These are phyloP conservation scores for Microsporum ferrugineum DNA, from an alignment of 2,329 filamentous ascomycete genomes.

Conservation along the genomic window DNA sequence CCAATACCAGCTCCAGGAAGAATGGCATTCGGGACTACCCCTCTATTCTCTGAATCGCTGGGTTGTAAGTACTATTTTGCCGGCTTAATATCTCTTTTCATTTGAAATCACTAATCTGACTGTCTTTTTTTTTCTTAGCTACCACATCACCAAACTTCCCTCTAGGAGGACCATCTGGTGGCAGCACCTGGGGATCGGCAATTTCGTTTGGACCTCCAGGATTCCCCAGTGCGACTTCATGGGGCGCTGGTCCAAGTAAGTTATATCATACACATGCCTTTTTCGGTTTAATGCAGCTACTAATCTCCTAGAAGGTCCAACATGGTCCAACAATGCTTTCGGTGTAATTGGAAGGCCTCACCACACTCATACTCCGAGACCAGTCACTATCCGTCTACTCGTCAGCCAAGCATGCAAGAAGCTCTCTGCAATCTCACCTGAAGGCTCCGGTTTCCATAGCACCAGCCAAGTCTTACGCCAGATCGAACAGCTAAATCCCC, in stretches of 20 bases:
- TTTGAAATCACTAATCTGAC: constrained; percentile 16
- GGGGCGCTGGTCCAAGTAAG: constrained; percentile 30
- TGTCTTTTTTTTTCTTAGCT: constrained; percentile 14
- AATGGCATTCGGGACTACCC: constrained; percentile 32
- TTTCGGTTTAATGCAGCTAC: constrained; percentile 7
- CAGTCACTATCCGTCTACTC: constrained; percentile 58
- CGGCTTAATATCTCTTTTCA: constrained; percentile 4
- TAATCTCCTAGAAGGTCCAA: constrained; percentile 26
- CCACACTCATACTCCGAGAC: constrained; percentile 49
- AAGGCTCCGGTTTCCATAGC: constrained; percentile 50
- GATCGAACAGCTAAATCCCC: constrained; percentile 49
- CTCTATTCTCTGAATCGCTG: constrained; percentile 35
- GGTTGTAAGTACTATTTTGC: constrained; percentile 24
- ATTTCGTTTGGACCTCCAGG: constrained; percentile 29
- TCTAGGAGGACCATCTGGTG: constrained; percentile 20
- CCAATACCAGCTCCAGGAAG: constrained; percentile 33
- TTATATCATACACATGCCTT: background rate
- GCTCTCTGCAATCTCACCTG: constrained; percentile 34
- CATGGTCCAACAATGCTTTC: constrained; percentile 41
- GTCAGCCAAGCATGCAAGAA: constrained; percentile 68
- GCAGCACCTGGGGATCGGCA: constrained; percentile 27
- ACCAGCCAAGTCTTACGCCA: constrained; percentile 52
- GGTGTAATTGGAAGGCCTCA: constrained; percentile 36
- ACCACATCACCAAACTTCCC: constrained; percentile 26
- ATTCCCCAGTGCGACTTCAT: constrained; percentile 29